phyloP scores from a whole-genome alignment of 2,329 filamentous ascomycete genomes.

The Aspergillus pseudoviridinutans region DNA sequence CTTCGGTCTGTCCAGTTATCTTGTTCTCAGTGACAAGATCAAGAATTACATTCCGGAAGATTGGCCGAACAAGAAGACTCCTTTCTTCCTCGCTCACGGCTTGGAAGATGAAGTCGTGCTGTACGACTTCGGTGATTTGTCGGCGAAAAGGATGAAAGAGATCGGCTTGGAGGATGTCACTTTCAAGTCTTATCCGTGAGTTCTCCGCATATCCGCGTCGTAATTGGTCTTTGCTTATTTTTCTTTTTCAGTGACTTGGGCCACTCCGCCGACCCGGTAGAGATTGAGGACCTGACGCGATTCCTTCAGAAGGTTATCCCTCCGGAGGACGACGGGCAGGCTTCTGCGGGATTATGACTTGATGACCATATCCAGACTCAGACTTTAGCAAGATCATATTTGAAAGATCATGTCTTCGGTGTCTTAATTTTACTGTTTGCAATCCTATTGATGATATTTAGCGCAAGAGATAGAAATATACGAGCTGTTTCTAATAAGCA shows the following conservation, averaged over 20 bases:
- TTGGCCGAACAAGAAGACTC: constrained; percentile 67
- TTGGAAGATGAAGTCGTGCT: constrained; percentile 69
- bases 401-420: constrained; percentile 20
- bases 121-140: constrained; percentile 64
- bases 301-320: constrained; percentile 55
- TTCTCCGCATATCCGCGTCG: constrained; percentile 11
- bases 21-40: constrained; percentile 66
- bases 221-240: constrained; percentile 6
- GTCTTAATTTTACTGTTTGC: constrained; percentile 23
- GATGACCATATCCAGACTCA: constrained; percentile 5
- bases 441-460: constrained; percentile 17
- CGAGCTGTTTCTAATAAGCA: constrained; percentile 6
- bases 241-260: constrained; percentile 55
- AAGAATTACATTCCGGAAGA: constrained; percentile 52
- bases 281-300: constrained; percentile 76
- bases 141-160: constrained; percentile 62
- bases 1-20: constrained; percentile 77
- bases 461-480: not conserved
- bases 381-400: not conserved
- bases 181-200: constrained; percentile 71
- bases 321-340: constrained; percentile 35
- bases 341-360: constrained; percentile 34
- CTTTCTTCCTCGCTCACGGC: constrained; percentile 89
- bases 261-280: constrained; percentile 72
- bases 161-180: constrained; percentile 66